Conservation (phyloP, 2,329 filamentous ascomycete genomes). For the Neonectria faginata region DNA sequence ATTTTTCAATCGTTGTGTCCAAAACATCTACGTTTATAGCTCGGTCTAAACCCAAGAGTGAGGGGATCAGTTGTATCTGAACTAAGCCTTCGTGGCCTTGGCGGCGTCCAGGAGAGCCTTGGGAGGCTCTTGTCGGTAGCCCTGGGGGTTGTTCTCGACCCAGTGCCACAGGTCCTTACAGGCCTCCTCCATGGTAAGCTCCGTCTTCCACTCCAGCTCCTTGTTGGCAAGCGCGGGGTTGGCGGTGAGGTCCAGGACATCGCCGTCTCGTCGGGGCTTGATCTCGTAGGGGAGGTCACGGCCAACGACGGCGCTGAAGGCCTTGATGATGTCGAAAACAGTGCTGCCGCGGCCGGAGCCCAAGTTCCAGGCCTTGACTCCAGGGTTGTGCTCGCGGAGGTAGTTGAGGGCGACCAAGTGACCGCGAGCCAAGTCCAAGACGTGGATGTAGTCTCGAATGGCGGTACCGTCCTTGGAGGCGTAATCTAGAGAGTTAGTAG, state of each 20-base stretch:
- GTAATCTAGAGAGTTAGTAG: conserved; percentile 75
- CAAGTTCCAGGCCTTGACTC: conserved; percentile 95
- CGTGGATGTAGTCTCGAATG: conserved; percentile 98
- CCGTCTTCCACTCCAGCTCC: conserved; percentile 93
- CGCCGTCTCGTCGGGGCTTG: conserved; percentile 82
- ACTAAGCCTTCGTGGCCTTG: conserved; percentile 56
- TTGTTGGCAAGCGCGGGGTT: conserved; percentile 88
- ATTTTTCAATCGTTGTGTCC: conserved; percentile 35
- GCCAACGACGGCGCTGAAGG: conserved; percentile 89
- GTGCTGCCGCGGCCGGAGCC: conserved; percentile 95
- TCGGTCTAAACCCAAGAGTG: conserved; percentile 27
- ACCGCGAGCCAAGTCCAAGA: conserved; percentile 87
- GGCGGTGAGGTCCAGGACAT: conserved; percentile 94
- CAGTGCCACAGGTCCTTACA: conserved; percentile 96
- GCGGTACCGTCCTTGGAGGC: conserved; percentile 88
- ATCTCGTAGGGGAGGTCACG: conserved; percentile 89
- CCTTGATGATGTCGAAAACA: conserved; percentile 97
- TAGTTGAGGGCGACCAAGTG: conserved; percentile 92
- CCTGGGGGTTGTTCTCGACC: conserved; percentile 96
- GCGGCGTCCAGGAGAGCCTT: conserved; percentile 78
- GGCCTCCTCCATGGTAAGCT: conserved; percentile 90
- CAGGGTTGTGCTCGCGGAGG: conserved; percentile 84
- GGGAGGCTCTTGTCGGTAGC: conserved; percentile 93
- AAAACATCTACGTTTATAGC: conserved; percentile 34
- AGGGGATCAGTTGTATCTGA: conserved; percentile 34